Evolutionary conservation across 2,329 filamentous ascomycete species (phyloP).

Genomic region (Claviceps sp.): DNA sequence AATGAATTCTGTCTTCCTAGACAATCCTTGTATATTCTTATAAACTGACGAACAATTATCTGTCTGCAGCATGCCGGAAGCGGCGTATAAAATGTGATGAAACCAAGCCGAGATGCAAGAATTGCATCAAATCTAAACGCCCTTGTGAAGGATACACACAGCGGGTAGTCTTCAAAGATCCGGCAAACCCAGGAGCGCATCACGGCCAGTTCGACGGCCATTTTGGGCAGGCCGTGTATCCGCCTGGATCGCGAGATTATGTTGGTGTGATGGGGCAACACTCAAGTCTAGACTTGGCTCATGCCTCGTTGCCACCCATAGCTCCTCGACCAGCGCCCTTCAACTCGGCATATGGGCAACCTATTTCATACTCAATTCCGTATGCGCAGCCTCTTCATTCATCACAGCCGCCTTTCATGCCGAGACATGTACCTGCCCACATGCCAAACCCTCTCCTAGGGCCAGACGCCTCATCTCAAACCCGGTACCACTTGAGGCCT

Average conservation of each 20-base stretch:
- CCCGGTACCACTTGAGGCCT: neutral
- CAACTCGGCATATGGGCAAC: slow-evolving; percentile 9
- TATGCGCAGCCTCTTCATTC: slow-evolving; percentile 1
- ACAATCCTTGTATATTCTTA: neutral
- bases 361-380: slow-evolving; percentile 4
- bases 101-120: slow-evolving; percentile 66
- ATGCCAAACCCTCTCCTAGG: slow-evolving; percentile 12
- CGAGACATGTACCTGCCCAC: slow-evolving; percentile 3
- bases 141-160: slow-evolving; percentile 76
- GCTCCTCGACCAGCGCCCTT: slow-evolving; percentile 36
- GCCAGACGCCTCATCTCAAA: slow-evolving; percentile 1
- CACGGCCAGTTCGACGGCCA: slow-evolving; percentile 36
- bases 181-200: slow-evolving; percentile 20
- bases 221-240: slow-evolving; percentile 28
- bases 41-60: slow-evolving; percentile 10
- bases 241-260: slow-evolving; percentile 23
- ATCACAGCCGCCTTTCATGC: slow-evolving; percentile 1
- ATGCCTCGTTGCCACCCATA: slow-evolving; percentile 29
- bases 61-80: slow-evolving; percentile 63
- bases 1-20: neutral
- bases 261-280: slow-evolving; percentile 10
- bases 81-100: slow-evolving; percentile 96
- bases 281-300: slow-evolving; percentile 23
- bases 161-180: slow-evolving; percentile 67
- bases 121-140: slow-evolving; percentile 77